Percentiles rank a stretch among this genome's conserved stretches.
These are phyloP conservation scores for Torulaspora pretoriensis DNA, from an alignment of 1,139 yeast genomes.

Conservation along the genomic window DNA sequence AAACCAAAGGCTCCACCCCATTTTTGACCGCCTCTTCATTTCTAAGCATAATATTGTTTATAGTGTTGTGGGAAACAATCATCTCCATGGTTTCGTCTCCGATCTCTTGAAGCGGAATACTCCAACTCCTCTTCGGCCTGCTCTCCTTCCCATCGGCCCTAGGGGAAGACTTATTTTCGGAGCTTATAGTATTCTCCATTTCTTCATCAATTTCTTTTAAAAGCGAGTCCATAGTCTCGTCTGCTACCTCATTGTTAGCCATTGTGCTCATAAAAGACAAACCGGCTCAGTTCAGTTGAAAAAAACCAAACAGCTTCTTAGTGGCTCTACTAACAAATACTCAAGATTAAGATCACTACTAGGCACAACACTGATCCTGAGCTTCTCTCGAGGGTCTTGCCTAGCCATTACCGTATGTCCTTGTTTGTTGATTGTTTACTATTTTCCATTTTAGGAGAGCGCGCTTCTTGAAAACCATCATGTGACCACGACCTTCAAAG, in stretches of 20 bases:
- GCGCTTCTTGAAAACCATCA: not conserved
- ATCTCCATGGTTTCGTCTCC: slow-evolving; percentile 35
- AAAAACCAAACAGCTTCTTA: not conserved
- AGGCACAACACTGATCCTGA: no score
- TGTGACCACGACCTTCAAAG: no score
- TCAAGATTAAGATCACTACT: not conserved
- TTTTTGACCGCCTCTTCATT: not conserved
- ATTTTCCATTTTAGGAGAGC: not conserved
- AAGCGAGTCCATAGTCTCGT: slow-evolving; percentile 23
- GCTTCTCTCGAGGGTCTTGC: not conserved
- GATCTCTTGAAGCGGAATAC: slow-evolving; percentile 27
- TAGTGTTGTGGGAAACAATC: slow-evolving; percentile 28
- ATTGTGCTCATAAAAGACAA: not conserved
- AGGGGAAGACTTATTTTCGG: slow-evolving; percentile 5
- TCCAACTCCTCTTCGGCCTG: slow-evolving; percentile 8
- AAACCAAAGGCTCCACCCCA: slow-evolving; percentile 6
- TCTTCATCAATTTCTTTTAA: slow-evolving; percentile 31
- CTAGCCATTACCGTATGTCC: not conserved
- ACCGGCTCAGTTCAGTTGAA: not conserved
- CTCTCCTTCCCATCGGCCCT: not conserved
- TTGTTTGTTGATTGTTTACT: not conserved
- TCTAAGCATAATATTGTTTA: slow-evolving; percentile 10
- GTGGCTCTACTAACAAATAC: not conserved
- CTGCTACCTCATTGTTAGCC: slow-evolving; percentile 5
- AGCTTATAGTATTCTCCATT: slow-evolving; percentile 17